phyloP scores from a whole-genome alignment of 1,284 basidiomycete species.

The Moesziomyces antarcticus region DNA sequence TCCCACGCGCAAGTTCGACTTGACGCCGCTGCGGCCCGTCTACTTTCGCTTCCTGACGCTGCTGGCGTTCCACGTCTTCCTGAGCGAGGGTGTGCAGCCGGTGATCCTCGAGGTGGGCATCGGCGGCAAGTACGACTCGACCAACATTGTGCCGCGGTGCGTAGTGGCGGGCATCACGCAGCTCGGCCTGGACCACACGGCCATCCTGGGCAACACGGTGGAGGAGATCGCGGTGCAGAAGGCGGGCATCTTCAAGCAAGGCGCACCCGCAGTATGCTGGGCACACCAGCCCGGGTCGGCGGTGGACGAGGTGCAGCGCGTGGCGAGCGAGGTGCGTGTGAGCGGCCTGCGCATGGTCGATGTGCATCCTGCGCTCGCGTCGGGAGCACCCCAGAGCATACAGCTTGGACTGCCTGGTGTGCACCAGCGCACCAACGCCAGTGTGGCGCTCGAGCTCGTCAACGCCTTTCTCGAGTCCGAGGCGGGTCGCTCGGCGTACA shows the following conservation, averaged over 20 bases:
- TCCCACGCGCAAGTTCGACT: slow-evolving; percentile 45
- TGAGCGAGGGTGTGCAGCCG: slow-evolving; percentile 81
- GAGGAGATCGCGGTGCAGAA: slow-evolving; percentile 94
- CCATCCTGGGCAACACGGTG: slow-evolving; percentile 88
- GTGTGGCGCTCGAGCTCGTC: slow-evolving; percentile 82
- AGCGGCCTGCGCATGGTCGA: slow-evolving; percentile 30
- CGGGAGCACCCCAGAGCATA: slow-evolving; percentile 7
- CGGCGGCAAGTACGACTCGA: slow-evolving; percentile 93
- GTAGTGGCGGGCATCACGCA: slow-evolving; percentile 89
- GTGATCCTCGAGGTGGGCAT: slow-evolving; percentile 97
- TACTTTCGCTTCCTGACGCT: slow-evolving; percentile 96
- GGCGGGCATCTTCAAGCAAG: slow-evolving; percentile 93
- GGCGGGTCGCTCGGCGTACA: slow-evolving; percentile 48
- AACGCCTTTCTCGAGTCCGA: slow-evolving; percentile 76
- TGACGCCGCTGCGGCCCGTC: slow-evolving; percentile 79
- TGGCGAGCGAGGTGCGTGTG: slow-evolving; percentile 75
- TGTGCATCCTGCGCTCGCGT: slow-evolving; percentile 35
- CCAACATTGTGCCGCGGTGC: slow-evolving; percentile 92
- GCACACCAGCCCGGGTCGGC: slow-evolving; percentile 82
- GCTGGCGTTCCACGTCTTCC: slow-evolving; percentile 90
- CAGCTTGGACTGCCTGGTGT: slow-evolving; percentile 81
- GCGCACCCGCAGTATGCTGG: slow-evolving; percentile 86
- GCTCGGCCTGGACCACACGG: slow-evolving; percentile 92
- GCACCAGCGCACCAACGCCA: slow-evolving; percentile 91
- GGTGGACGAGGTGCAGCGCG: slow-evolving; percentile 75